Evolutionary conservation across 306 rosid genomes (phyloP), one percentile per base, ranked within the genome.

Genomic region (Macrotyloma uniflorum): DNA sequence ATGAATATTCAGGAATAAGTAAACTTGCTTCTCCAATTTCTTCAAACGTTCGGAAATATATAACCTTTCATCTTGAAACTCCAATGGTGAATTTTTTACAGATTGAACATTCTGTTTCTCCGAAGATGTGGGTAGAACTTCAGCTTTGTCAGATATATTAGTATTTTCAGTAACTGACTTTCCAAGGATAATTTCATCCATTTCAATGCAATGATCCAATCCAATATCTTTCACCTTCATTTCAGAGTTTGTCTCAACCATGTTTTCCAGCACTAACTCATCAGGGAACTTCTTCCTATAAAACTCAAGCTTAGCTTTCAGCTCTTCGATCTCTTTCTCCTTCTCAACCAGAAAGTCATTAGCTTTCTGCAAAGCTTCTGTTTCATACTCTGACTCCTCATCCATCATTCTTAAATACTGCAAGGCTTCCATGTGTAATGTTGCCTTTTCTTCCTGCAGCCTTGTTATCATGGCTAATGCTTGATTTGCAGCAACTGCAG

Each of bases 391-490:
- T 22, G 92, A 89, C 70, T 93, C 85, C 87, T 91, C 95, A 74
- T 93, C 98, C 93, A 87, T 78, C 90, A 93, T 82, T 82, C 98
- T 80, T 67, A 91, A 80, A 72, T 78, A 88, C 83, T 93, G 98
- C 72, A 87, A 84, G 11, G 97, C 97, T 88, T 93, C 98, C 98
- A 93, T 93, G 45, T 84, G 93, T 68, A 93, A 78, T 1, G 95
- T 50, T 2, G 97, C 95, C 82, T 93, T 93, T 82, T 91, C 98
- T 81, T 93, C 98, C 79, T 93, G 97, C 81, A 93, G 85, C 76
- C 89, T 91, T 5, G 93, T 93, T 54, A 91, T 93, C 98, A 93
- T 93, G 67, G 98, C 97, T 90, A 93, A 86, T 33, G 98, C 91
- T 84, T 93, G 95, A 84, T 76, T 89, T 1, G 90, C 88, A 42